These are phyloP conservation scores for Solanum tarapatanum DNA, from an alignment of 257 asterid species.

Conservation along the genomic window DNA sequence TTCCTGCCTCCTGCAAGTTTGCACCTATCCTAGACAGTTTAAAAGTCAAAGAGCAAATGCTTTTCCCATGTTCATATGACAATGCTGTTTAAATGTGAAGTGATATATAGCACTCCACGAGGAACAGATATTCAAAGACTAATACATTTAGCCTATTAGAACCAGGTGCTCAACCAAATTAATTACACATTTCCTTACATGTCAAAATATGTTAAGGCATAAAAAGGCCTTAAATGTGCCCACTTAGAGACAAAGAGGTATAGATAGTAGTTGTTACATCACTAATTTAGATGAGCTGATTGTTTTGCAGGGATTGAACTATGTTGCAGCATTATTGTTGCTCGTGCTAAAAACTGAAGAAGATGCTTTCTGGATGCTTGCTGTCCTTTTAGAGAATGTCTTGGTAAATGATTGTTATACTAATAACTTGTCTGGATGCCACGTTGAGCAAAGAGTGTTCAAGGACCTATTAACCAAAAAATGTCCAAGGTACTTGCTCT, in stretches of 20 bases:
- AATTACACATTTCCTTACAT: background rate
- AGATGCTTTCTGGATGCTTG: conserved; percentile 99
- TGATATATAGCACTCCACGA: background rate
- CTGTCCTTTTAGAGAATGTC: conserved; percentile 85
- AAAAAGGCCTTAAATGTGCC: background rate
- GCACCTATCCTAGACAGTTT: background rate
- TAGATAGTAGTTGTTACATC: background rate
- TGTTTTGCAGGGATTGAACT: conserved; percentile 75
- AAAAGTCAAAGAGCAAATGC: background rate
- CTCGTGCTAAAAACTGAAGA: conserved; percentile 98
- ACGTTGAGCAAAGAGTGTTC: conserved; percentile 92
- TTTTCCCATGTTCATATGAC: background rate
- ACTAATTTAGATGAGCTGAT: background rate
- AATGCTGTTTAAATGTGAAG: background rate
- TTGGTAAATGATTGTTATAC: conserved; percentile 93
- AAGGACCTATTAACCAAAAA: conserved; percentile 74
- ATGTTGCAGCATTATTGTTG: conserved; percentile 84
- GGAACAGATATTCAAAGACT: background rate
- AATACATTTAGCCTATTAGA: background rate
- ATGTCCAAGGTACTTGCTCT: conserved; percentile 65
- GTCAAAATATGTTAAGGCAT: background rate
- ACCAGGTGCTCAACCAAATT: background rate
- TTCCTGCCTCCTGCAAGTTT: background rate
- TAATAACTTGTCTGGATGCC: conserved; percentile 88
- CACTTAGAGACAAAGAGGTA: background rate